phyloP scores from a whole-genome alignment of 805 yeast species.

The Yarrowia keelungensis region DNA sequence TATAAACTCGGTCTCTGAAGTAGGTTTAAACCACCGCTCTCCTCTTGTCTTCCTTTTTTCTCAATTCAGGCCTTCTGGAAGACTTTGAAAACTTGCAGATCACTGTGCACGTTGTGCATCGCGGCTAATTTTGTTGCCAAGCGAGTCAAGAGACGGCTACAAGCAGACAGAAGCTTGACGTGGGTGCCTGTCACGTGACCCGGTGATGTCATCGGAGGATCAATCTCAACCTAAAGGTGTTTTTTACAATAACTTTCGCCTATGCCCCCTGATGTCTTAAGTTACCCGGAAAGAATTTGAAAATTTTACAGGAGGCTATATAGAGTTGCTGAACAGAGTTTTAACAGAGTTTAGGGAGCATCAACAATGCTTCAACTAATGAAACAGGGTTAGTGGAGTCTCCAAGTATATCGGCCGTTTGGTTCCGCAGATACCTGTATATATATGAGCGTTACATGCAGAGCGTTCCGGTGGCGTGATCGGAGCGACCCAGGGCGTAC shows the following conservation, averaged over 20 bases:
- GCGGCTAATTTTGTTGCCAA: constrained; percentile 1
- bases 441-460: not conserved
- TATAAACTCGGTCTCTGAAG: too few species aligned
- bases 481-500: not conserved
- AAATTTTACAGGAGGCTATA: not conserved
- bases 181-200: not conserved
- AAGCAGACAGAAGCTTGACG: too few species aligned
- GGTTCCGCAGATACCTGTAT: not conserved
- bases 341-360: not conserved
- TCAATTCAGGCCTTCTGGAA: not conserved
- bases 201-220: not conserved
- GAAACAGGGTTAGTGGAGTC: not conserved
- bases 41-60: not conserved
- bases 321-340: not conserved
- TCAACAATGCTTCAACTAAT: not conserved
- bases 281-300: constrained; percentile 4
- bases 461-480: constrained; percentile 9
- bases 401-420: not conserved
- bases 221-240: too few species aligned
- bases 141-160: not conserved
- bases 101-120: constrained; percentile 6
- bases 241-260: not conserved
- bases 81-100: not conserved
- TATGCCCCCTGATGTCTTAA: not conserved
- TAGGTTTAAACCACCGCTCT: too few species aligned